Base-by-base conservation (phyloP, 2,329 filamentous ascomycete species). In the Neonectria punicea region DNA sequence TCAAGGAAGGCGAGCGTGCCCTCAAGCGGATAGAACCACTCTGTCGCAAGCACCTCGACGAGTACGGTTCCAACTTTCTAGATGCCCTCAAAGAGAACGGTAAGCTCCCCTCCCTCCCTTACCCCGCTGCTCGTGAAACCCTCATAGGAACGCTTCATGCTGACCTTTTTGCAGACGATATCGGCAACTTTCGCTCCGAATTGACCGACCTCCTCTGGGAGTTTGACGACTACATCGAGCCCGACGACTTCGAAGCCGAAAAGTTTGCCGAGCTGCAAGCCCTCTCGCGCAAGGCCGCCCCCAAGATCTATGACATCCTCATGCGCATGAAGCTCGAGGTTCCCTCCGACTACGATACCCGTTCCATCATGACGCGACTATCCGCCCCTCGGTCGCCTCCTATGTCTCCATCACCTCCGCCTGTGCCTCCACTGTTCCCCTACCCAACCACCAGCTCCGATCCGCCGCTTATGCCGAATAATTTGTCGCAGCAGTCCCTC, bases 181-280 rank as follows among this genome's bases (percentile, higher is more conserved):
- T 89, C 57, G 81, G 83, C 58, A 75, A 80, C 49, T 83, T 81
- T 63, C 80, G 85, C 50, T 77, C 79, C 18, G 79, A 83, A 60
- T 77, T 89, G 44, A 83, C 80, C 63, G 81, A 85, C 51, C 70
- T 87, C 25, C 75, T 88, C 7, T 89, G 85, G 81, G 86, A 85
- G 56, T 87, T 89, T 68, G 86, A 89, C 60, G 86, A 88, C 58
- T 87, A 80, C 67, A 75, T 84, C 65, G 83, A 86, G 54, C 69
- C 77, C 14, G 82, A 85, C 36, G 79, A 79, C 25, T 88, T 88
- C 65, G 84, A 87, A n/a, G 74, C 78, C 28, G 79, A 79, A 18
- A 85, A 84, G 65, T 88, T 84, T 58, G 74, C 78, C 18, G 80
- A 85, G 67, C 77, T 88, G 4, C 83, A 84, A 70, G 80, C 80